Evolutionary conservation across 139 green algal species (phyloP).

Genomic region (Choricystis sp.): DNA sequence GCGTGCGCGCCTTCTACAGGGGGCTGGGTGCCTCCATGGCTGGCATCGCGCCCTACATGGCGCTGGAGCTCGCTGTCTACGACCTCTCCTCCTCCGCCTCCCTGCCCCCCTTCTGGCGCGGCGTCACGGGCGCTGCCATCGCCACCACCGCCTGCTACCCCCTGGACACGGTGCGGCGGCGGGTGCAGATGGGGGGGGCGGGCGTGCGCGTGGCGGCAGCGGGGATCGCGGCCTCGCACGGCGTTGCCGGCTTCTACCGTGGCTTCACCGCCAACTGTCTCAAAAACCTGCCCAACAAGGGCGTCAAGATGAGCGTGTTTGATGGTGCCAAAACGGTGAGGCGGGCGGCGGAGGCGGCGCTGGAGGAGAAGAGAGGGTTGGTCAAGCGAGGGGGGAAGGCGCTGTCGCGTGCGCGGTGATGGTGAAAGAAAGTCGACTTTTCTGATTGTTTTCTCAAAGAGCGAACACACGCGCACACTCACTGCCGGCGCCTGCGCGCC

Average conservation of each 20-base stretch:
- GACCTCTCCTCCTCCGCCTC: slow-evolving; percentile 42
- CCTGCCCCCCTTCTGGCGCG: slow-evolving; percentile 36
- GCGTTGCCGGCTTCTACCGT: slow-evolving; percentile 42
- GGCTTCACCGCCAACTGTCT: slow-evolving; percentile 63
- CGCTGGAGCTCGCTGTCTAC: slow-evolving; percentile 48
- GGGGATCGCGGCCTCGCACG: slow-evolving; percentile 7
- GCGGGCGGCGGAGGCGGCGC: slow-evolving; percentile 9
- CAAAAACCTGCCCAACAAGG: slow-evolving; percentile 79
- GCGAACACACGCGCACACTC: no score
- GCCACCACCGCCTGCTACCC: slow-evolving; percentile 57
- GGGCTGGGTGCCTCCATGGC: slow-evolving; percentile 45
- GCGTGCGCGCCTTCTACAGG: slow-evolving; percentile 40
- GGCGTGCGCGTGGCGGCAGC: slow-evolving; percentile 21
- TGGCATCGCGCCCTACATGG: slow-evolving; percentile 71
- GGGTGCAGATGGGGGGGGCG: slow-evolving; percentile 28
- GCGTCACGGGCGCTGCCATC: slow-evolving; percentile 46
- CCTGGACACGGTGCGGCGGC: slow-evolving; percentile 47
- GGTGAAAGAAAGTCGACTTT: no score
- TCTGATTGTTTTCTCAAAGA: no score
- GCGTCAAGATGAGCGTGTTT: slow-evolving; percentile 37
- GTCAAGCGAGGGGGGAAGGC: not conserved
- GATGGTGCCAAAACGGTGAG: slow-evolving; percentile 35
- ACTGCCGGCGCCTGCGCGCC: no score
- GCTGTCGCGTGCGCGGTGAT: no score
- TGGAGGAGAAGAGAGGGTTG: slow-evolving; percentile 15